These are phyloP conservation scores for Cucumis hystrix DNA, from an alignment of 306 rosid genomes.

Conservation along the genomic window DNA sequence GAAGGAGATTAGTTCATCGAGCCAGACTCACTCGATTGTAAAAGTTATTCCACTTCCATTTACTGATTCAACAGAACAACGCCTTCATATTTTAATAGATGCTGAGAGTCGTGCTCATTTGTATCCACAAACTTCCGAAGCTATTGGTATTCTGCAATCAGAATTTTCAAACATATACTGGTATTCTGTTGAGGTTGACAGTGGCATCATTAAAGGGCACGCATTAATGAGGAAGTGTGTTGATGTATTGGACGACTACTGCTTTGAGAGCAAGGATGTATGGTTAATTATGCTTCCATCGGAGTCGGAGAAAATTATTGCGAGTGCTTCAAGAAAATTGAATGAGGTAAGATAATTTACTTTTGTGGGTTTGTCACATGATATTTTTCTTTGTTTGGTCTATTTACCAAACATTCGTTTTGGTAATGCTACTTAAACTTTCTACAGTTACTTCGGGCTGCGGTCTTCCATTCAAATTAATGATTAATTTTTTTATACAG, in stretches of 20 bases:
- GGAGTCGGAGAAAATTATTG: constrained; percentile 82
- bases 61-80: constrained; percentile 83
- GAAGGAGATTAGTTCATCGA: constrained; percentile 43
- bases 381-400: neutral
- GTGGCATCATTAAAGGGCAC: constrained; percentile 79
- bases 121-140: constrained; percentile 81
- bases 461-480: neutral
- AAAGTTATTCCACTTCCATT: constrained; percentile 78
- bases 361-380: neutral
- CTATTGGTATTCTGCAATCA: constrained; percentile 44
- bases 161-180: constrained; percentile 83
- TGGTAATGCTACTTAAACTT: neutral
- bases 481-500: neutral
- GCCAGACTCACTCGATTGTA: constrained; percentile 39
- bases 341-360: constrained; percentile 40
- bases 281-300: constrained; percentile 88
- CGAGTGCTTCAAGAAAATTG: constrained; percentile 54
- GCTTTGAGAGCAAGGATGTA: constrained; percentile 66
- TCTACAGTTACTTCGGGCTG: neutral
- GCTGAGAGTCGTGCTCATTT: constrained; percentile 43
- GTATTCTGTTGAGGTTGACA: constrained; percentile 72
- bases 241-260: constrained; percentile 43
- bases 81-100: constrained; percentile 73
- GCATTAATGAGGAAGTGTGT: constrained; percentile 54
- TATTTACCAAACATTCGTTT: neutral